Base-by-base conservation (phyloP, 192 early-diverging fungal genomes). In the Coemansia sp. region DNA sequence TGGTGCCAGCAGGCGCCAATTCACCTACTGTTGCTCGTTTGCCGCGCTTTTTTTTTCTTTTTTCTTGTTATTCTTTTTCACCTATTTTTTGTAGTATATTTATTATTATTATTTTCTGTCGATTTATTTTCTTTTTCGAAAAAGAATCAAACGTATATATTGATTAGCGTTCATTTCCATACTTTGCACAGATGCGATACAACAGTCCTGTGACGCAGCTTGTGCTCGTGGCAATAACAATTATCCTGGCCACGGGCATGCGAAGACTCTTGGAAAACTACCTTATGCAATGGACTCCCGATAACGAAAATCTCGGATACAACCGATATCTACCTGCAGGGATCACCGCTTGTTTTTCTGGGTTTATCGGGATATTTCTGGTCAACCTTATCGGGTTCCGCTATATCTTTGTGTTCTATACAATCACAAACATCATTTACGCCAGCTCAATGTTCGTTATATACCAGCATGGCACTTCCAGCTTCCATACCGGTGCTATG, bases 241-340 rank as follows among this genome's bases (percentile, higher is more conserved):
- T 77, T 17, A 17, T 77, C 28, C 30, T 77, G 45, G 72, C 75
- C 3, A 68, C 63, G 7, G 60, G 36, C 7, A 48, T 67, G 1
- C 61, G 66, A 12, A 61, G 75, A 12, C 63, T 77, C n/a, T 61
- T 77, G 1, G 48, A 61, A 63, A 72, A 60, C 55, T 72, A 65
- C 36, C 50, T 77, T 30, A 63, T 72, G 48, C 61, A 68, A 8
- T 45, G 50, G 11, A 56, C 50, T 2, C 69, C 75, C 2, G 59
- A 63, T 6, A 71, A 77, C 60, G 57, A 65, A 25, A 77, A 77
- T 55, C 62, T 63, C 4, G 30, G 49, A 5, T 77, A 56, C 40
- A 70, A 77, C 49, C 64, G 65, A 16, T 77, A 77, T 30, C 51
- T 62, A 60, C 75, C 70, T 12, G 71, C 75, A 32, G 71, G 65